Evolutionary conservation across 164 flowering plant genomes (phyloP).

Genomic region (Platanus orientalis): DNA sequence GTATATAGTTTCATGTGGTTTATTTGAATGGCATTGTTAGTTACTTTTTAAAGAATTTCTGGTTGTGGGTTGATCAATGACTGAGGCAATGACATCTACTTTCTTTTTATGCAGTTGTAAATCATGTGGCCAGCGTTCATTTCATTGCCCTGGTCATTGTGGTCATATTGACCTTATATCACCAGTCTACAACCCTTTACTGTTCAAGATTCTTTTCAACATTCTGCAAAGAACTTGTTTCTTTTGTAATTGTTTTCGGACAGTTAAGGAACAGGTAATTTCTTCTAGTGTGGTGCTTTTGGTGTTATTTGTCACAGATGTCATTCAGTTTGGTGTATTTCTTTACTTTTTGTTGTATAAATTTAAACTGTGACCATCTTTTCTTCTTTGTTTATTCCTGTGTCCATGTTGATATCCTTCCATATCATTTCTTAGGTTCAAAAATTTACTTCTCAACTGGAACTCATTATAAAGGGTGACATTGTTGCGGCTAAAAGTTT

Average conservation of each 20-base stretch:
- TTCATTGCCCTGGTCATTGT: constrained; percentile 78
- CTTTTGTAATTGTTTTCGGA: constrained; percentile 57
- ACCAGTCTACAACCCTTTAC: constrained; percentile 71
- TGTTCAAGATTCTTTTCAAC: constrained; percentile 47
- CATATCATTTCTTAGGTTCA: constrained; percentile 39
- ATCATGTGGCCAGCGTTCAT: constrained; percentile 59
- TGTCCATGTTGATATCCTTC: background rate
- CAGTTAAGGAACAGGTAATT: constrained; percentile 38
- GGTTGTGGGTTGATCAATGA: background rate
- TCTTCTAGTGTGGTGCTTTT: background rate
- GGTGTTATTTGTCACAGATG: background rate
- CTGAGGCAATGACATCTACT: background rate
- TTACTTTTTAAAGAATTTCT: background rate
- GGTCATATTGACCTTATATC: constrained; percentile 82
- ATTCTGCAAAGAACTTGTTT: constrained; percentile 59
- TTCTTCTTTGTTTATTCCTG: background rate
- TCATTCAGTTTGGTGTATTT: background rate
- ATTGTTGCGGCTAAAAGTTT: constrained; percentile 47
- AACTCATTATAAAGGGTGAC: constrained; percentile 67
- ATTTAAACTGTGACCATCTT: background rate
- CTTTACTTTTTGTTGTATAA: background rate
- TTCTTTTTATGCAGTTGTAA: constrained; percentile 58
- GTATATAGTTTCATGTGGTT: background rate
- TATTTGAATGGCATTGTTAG: background rate
- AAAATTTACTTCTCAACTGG: constrained; percentile 40